Evolutionary conservation across 495 filamentous ascomycete genomes (phyloP), one percentile per base, ranked within the genome.

Genomic region (Penicillium paradoxum): DNA sequence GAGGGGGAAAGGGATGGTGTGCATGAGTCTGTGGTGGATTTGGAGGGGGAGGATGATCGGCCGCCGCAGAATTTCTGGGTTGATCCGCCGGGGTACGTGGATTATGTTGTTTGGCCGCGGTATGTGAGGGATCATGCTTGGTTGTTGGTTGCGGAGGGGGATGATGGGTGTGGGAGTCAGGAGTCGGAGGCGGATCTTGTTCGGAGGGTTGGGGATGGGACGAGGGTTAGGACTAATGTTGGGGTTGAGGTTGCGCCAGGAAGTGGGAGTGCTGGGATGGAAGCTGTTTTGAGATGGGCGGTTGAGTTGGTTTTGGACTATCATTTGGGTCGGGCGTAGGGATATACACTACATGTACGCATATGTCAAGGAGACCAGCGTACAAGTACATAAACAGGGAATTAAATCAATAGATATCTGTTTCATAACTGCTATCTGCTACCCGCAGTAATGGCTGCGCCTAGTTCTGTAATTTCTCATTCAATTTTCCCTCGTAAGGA

Each of bases 61-160:
- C 63, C 74, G 13, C 67, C 82, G 9, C 81, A 83, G 66, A 91
- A 91, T 14, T 97, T 95, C 73, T 98, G 92, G 93, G 78, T 81
- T 17, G 93, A 98, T 66, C 93, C 93, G 2, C 88, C 87, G 1
- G 91, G 89, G 0, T 98, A 97, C 69, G 90, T 97, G 40, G 93
- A 98, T 59, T 79, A 87, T 70, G 79, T 98, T 50, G 93, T 98
- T 3, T 98, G 93, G 93, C 91, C 91, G 24, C 88, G 90, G 54
- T 97, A 96, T 66, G 88, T 87, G 18, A 73, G 76, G 57, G 79
- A 86, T 65, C 90, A 97, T 73, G 66, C 72, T 49, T 90, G 84
- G 73, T 69, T 97, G 57, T 88, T 96, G 66, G 58, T 83, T 52
- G 72, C 72, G 18, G 82, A 79, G 3, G 77, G 88, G 66, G 83